Percentiles rank a stretch among this genome's conserved stretches.
These are phyloP conservation scores for Rhodocollybia butyracea DNA, from an alignment of 768 basidiomycete genomes.

Conservation along the genomic window DNA sequence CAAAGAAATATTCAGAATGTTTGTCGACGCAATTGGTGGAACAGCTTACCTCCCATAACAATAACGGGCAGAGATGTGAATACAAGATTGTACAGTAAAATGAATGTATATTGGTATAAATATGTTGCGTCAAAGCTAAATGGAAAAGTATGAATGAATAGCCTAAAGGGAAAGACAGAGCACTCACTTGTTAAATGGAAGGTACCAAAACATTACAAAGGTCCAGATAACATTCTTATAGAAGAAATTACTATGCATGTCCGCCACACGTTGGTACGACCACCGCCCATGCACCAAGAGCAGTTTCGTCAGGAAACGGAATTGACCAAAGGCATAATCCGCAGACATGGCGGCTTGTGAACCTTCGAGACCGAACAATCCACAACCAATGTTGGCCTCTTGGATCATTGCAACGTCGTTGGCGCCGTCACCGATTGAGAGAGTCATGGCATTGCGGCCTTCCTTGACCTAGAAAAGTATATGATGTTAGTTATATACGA, in stretches of 20 bases:
- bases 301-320: conserved; percentile 88
- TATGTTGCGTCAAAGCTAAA: conserved; percentile 90
- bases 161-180: conserved; percentile 10
- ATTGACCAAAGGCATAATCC: conserved; percentile 97
- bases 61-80: conserved; percentile 95
- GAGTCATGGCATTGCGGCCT: conserved; percentile 91
- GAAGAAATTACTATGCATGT: conserved; percentile 98
- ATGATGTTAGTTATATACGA: conserved; percentile 3
- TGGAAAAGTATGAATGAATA: background rate
- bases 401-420: conserved; percentile 99
- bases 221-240: conserved; percentile 99
- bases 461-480: conserved; percentile 73
- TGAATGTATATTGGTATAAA: conserved; percentile 92
- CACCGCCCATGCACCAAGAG: conserved; percentile 93
- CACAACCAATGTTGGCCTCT: conserved; percentile 97
- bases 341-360: conserved; percentile 99
- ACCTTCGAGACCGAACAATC: conserved; percentile 90
- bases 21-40: conserved; percentile 10
- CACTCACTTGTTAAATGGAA: conserved; percentile 78
- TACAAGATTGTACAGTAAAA: conserved; percentile 85
- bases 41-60: conserved; percentile 71
- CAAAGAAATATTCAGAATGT: background rate
- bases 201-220: conserved; percentile 90
- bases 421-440: conserved; percentile 95
- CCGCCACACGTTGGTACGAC: conserved; percentile 95